Percentiles rank a stretch among this genome's conserved stretches.
Conservation (phyloP, 768 basidiomycete species). For the Lyophyllum semitale region DNA sequence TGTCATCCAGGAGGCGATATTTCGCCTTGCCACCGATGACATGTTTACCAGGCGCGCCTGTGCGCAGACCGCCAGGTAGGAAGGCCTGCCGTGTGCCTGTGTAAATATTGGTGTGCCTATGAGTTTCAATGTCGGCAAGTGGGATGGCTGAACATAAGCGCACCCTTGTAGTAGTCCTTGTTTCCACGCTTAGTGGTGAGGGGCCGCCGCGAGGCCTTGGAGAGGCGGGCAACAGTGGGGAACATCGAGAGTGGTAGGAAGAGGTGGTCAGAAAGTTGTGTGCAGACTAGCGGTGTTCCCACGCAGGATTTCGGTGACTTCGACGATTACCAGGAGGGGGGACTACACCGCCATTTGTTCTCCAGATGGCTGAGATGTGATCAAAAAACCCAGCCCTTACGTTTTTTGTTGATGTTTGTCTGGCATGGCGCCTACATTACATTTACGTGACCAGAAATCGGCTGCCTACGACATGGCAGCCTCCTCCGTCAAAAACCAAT, state of each 20-base stretch:
- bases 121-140: background rate
- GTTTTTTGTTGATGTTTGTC: too few relatives aligned
- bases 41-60: slow-evolving; percentile 87
- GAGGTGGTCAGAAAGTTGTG: slow-evolving; percentile 10
- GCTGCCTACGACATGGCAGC: too few relatives aligned
- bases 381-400: too few relatives aligned
- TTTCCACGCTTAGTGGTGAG: slow-evolving; percentile 87
- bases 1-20: slow-evolving; percentile 79
- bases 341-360: too few relatives aligned
- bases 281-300: background rate
- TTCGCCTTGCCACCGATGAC: slow-evolving; percentile 76
- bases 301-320: too few relatives aligned
- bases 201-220: slow-evolving; percentile 83
- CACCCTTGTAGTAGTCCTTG: slow-evolving; percentile 97
- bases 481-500: too few relatives aligned
- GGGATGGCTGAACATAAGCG: slow-evolving; percentile 8
- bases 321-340: too few relatives aligned
- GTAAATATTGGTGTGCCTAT: background rate
- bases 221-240: slow-evolving; percentile 65
- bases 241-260: slow-evolving; percentile 48
- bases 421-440: too few relatives aligned
- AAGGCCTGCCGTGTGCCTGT: slow-evolving; percentile 82
- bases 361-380: too few relatives aligned
- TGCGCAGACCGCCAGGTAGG: slow-evolving; percentile 83
- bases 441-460: too few relatives aligned